Base-by-base conservation (phyloP, 2,329 filamentous ascomycete species). In the Emmonsiellopsis sp. region DNA sequence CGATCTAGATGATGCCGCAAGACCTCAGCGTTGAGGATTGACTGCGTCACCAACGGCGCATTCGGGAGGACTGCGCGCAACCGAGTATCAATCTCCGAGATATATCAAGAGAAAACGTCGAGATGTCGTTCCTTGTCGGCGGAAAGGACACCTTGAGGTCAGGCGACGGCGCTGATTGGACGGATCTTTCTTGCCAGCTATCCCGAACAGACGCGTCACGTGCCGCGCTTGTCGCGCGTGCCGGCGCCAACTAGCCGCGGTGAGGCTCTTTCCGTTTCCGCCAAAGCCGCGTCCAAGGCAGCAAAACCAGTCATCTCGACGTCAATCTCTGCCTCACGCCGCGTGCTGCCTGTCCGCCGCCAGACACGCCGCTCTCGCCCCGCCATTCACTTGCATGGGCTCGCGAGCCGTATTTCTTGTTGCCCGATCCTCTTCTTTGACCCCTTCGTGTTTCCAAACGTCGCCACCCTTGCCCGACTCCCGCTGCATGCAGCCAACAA, bases 71-170 rank as follows among this genome's bases (percentile, higher is more conserved):
- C 17, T 17, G 17, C 17, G 17, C 17, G 17, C 17, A 17, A 17
- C 17, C 17, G 17, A 17, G 17, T 17, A 17, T 17, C 17, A 17
- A 17, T 17, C 17, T 2, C 17, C 17, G 17, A 17, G 17, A 17
- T 17, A 17, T 17, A 17, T 17, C 17, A 10, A 42, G 37, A 32
- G 13, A 42, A 31, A 17, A 5, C 31, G 10, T 32, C 17, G 11
- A 40, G 2, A 51, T 14, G 13, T 10, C 13, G 17, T 21, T 31
- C 13, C 13, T 17, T 11, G 8, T 31, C 27, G 31, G 21, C 13
- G 34, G 36, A 55, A 52, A 55, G 53, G 53, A 33, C 53, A 55
- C 49, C 49, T 55, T 52, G 43, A 49, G 45, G 21, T 5, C 36
- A 34, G 42, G 32, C 10, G 11, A 17, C 31, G 27, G 13, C 37